Evolutionary conservation across 352 stramenopile genomes (phyloP).

Genomic region (Globisporangium mamillatum): DNA sequence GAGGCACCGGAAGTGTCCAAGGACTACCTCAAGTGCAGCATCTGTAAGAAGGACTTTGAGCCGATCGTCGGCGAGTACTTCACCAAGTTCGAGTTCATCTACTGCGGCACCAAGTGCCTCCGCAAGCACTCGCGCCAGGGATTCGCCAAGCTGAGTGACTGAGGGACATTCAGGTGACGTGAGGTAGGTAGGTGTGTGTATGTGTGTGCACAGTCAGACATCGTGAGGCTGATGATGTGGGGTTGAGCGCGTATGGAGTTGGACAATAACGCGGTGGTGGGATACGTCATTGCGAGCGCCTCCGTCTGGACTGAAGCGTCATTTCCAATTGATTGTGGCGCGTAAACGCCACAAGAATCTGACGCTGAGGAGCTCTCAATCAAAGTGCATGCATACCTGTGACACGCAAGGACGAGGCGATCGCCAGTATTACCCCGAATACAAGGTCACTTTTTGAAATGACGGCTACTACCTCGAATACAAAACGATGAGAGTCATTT

Average conservation of each 20-base stretch:
- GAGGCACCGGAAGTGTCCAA: conserved; percentile 56
- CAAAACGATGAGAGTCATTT: too few species aligned
- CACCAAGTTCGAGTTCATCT: conserved; percentile 81
- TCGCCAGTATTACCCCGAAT: too few species aligned
- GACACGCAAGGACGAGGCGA: not conserved
- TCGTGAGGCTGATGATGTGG: not conserved
- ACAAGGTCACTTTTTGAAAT: not conserved
- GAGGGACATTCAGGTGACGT: not conserved
- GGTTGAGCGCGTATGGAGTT: not conserved
- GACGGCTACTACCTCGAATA: too few species aligned
- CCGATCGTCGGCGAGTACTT: conserved; percentile 86
- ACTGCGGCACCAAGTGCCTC: conserved; percentile 83
- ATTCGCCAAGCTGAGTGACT: conserved; percentile 26
- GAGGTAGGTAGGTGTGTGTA: not conserved
- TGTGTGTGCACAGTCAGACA: not conserved
- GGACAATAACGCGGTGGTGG: not conserved
- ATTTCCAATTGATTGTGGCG: not conserved
- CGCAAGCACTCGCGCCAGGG: conserved; percentile 62
- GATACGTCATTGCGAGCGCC: not conserved
- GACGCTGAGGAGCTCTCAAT: not conserved
- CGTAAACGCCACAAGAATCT: not conserved
- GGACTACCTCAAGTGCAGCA: conserved; percentile 70
- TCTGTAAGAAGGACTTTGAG: conserved; percentile 73
- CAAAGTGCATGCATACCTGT: not conserved
- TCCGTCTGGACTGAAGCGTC: not conserved